Evolutionary conservation across 2,329 filamentous ascomycete genomes (phyloP), one percentile per base, ranked within the genome.

Genomic region (Phaeomoniella chlamydospora): DNA sequence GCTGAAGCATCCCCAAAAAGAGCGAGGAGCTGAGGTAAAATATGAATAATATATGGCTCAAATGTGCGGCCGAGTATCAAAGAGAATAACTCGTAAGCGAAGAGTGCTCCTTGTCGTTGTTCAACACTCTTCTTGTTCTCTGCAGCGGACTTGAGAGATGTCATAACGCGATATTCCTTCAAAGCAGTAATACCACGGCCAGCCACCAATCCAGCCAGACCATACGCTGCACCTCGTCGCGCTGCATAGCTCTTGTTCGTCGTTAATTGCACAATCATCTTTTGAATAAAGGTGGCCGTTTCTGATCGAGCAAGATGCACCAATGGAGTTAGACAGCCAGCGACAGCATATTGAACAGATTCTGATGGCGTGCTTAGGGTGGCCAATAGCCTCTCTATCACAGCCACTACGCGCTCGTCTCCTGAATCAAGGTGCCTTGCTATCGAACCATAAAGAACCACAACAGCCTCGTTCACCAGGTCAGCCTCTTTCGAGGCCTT

Each of bases 301-400:
- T 88, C 81, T 41, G 87, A 75, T 18, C 72, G 73, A 33, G 81
- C 88, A 2, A 84, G 80, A 39, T 75, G 77, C 18, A 98, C 76
- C n/a, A 98, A 68, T 1, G 90, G 87, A 11, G 90, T 88, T 15
- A 98, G 65, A 49, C 90, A 98, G 50, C 90, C 84, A 3, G 92
- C 86, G 39, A 96, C 87, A 33, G 90, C 90, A 53, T 90, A 94
- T 57, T 98, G 90, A 2, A 98, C 90, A 12, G 84, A 87, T 57
- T 98, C 90, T 0, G 90, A 96, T 17, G 90, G 90, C 10, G 88
- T 96, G 55, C 80, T 90, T 31, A 98, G 66, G 4, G 92, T 94
- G 15, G 77, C 74, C 38, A 98, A 68, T 15, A 98, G 67, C 42
- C 86, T 76, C 46, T 88, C 79, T 35, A 98, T 78, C 32, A 98